Evolutionary conservation across 164 flowering plant genomes (phyloP), one percentile per base, ranked within the genome.

Genomic region (Protea cynaroides): DNA sequence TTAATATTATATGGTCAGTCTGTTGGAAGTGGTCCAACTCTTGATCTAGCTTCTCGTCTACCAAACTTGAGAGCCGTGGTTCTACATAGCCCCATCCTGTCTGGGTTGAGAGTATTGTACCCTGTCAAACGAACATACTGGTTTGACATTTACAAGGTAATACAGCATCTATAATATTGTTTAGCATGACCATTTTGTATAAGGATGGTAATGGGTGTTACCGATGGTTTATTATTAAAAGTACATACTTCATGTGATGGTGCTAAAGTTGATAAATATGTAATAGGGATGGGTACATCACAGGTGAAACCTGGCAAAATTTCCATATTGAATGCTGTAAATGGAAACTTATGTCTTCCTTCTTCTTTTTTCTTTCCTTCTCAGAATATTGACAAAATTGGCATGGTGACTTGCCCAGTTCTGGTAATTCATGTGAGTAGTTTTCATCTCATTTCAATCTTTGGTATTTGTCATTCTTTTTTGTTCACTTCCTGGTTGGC

Each of bases 121-220:
- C 92, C 95, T 64, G 91, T 83, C 65, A 93, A 83, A 63, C 71
- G 83, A 55, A 83, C 96, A 36, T 90, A 75, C 67, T 89, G 99
- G 97, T 94, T 94, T 73, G 99, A 94, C 74, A 91, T 89, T 56
- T 94, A 85, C 84, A 94, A 91, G 97, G 98, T 92, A 79, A 71
- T 62, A 19, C 22, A 44, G 4, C 7, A 21, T 38, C 7, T 22
- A 7, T 44, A 40, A 17, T 36, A 47, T 44, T 38, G 36, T 63
- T 19, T 51, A 13, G 19, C 43, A 56, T 29, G 51, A 0, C 25
- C 25, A 0, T 7, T 61, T 18, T 25, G 23, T 44, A 18, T 2
- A 29, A 29, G 34, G 5, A 29, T 29, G 34, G 34, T 5, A 29
- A 29, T 29, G 34, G 34, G 34, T 29, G 34, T 29, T 29, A 29